Base-by-base conservation (phyloP, 2,329 filamentous ascomycete species). In the Zalaria sp. region DNA sequence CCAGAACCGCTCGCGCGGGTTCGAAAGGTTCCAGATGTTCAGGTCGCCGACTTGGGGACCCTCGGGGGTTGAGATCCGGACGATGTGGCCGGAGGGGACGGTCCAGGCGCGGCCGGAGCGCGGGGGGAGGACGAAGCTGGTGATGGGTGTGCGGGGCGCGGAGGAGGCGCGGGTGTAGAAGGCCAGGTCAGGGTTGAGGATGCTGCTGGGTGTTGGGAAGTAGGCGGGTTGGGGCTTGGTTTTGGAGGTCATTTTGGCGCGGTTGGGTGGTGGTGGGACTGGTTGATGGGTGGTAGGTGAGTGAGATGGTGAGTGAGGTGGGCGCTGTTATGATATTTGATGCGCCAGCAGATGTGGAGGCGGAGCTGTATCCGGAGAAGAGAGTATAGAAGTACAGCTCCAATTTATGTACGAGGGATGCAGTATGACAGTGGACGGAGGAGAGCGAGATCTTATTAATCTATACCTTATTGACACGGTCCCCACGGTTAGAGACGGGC, bases 41-140 rank as follows among this genome's bases (percentile, higher is more conserved):
- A 91, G 64, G 52, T 91, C 85, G 41, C 83, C 82, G 38, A 93
- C 83, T 62, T 93, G 85, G 0, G 85, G 77, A 0, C 85, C 85
- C 42, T 79, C 66, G 0, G 83, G 83, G 0, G 84, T 89, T 43
- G 77, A 81, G 47, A 93, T 77, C 9, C 78, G 75, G 46, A 84
- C 74, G 43, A 91, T 72, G 38, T 71, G 71, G 3, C 82, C 81
- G 1, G 75, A 74, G 0, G 75, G 71, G 0, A 81, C 83, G 38
- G 72, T 68, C 80, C 81, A 91, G 1, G 84, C 83, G 45, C 68
- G 69, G 1, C 81, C 85, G 2, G 79, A 83, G 29, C 84, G 77
- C 27, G 86, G 82, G 0, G 82, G 79, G 27, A 91, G 65, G 2
- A 72, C 73, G 49, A 57, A 54, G 5, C 49, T 41, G 9, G 64